Percentiles rank a stretch among this genome's conserved stretches.
These are phyloP conservation scores for Bjerkandera adusta DNA, from an alignment of 1,284 basidiomycete species.

Conservation along the genomic window DNA sequence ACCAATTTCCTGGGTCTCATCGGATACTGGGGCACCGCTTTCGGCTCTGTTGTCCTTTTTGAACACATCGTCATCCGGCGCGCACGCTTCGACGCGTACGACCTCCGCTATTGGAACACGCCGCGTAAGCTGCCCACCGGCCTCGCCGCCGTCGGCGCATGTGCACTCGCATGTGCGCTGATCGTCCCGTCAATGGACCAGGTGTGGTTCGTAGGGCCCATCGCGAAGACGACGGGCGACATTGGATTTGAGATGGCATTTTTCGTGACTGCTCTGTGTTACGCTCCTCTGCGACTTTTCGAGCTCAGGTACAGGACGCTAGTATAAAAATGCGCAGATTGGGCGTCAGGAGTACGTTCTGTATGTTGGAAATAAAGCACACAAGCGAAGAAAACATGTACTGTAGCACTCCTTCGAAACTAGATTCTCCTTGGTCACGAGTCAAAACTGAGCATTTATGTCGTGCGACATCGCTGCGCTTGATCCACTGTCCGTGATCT, in stretches of 20 bases:
- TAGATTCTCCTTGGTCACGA: no score
- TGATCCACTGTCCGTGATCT: no score
- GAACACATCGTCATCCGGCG: slow-evolving; percentile 67
- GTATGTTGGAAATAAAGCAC: neutral
- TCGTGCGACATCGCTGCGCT: no score
- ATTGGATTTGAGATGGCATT: slow-evolving; percentile 78
- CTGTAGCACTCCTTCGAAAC: no score
- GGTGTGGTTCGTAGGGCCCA: slow-evolving; percentile 71
- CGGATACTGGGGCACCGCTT: slow-evolving; percentile 69
- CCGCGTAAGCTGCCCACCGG: slow-evolving; percentile 61
- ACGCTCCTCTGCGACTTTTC: slow-evolving; percentile 52
- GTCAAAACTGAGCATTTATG: no score
- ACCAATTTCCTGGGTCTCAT: slow-evolving; percentile 72
- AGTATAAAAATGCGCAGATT: no score
- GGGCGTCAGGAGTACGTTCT: neutral
- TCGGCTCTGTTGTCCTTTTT: slow-evolving; percentile 53
- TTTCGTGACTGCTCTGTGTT: slow-evolving; percentile 47
- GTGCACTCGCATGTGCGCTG: slow-evolving; percentile 48
- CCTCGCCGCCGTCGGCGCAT: slow-evolving; percentile 54
- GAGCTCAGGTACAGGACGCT: slow-evolving; percentile 31
- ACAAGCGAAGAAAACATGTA: neutral
- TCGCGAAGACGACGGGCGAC: slow-evolving; percentile 68
- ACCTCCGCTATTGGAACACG: slow-evolving; percentile 53
- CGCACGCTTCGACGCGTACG: slow-evolving; percentile 48
- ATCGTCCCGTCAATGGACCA: slow-evolving; percentile 72